Base-by-base conservation (phyloP, 352 stramenopile genomes). In the Pythium brassicae region DNA sequence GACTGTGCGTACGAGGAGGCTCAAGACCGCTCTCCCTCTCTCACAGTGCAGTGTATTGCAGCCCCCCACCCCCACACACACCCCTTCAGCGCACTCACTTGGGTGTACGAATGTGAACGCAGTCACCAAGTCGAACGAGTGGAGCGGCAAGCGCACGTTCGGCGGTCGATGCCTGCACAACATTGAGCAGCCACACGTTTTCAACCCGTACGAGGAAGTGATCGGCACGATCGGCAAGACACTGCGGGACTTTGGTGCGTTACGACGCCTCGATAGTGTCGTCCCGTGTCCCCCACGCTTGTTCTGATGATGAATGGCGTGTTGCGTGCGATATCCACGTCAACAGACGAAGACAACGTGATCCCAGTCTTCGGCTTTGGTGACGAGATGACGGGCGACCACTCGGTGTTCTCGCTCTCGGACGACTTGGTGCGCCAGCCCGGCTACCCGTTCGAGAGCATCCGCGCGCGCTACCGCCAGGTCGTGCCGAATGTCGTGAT, bases 41-140 rank as follows among this genome's bases (percentile, higher is more conserved):
- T n/a, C 25, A 26, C 22, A 53, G 22, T 32, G 43, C 43, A n/a
- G n/a, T n/a, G n/a, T n/a, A n/a, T n/a, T n/a, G n/a, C n/a, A n/a
- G n/a, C n/a, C n/a, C n/a, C n/a, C n/a, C n/a, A n/a, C n/a, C n/a
- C n/a, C n/a, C n/a, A 14, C 26, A 11, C 12, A 51, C 23, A 35
- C 29, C 29, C 29, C 10, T 10, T 45, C 4, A 19, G 19, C 10
- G 7, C 8, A 4, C 25, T 50, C 14, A 12, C 14, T 6, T 23
- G 26, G 2, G 32, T 34, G 15, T 25, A 44, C 6, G 46, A 35
- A 12, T 55, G 29, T 50, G 88, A 73, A 77, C 50, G 40, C 45
- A 94, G 84, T 87, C 68, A 95, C 86, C 49, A 95, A 94, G 65
- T 93, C 82, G 50, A 95, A 94, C 59, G 83, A 95, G 39, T 95